Conservation (phyloP, 2,329 filamentous ascomycete species). For the Periconia sp. region DNA sequence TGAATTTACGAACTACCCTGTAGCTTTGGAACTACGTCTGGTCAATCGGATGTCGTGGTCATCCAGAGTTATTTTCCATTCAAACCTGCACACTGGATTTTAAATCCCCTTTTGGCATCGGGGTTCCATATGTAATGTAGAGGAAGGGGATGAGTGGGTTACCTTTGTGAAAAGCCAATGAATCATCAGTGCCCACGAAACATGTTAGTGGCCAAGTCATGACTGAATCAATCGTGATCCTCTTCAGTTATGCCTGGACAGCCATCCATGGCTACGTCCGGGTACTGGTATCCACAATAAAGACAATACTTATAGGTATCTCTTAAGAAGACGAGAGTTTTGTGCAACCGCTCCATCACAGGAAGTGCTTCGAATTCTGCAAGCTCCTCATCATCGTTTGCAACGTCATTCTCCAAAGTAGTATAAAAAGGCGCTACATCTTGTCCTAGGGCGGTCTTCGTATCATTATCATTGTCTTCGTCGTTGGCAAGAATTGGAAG, state of each 20-base stretch:
- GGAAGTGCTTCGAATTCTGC: constrained; percentile 75
- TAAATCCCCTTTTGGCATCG: no score
- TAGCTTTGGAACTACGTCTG: no score
- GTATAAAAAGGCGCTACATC: constrained; percentile 51
- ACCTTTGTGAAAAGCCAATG: neutral
- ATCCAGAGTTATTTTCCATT: no score
- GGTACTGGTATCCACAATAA: constrained; percentile 89
- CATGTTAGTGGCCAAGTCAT: neutral
- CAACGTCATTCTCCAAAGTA: constrained; percentile 66
- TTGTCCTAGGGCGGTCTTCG: constrained; percentile 68
- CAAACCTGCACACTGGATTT: no score
- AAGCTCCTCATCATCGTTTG: constrained; percentile 79
- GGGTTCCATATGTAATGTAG: neutral
- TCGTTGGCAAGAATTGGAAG: constrained; percentile 63
- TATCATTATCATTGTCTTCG: constrained; percentile 71
- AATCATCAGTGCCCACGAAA: neutral
- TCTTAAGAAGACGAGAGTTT: constrained; percentile 70
- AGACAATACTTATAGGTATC: constrained; percentile 82
- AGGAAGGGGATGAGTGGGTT: neutral
- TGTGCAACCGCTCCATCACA: constrained; percentile 65
- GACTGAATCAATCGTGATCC: constrained; percentile 64
- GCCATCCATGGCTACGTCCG: constrained; percentile 73
- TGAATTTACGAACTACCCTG: no score
- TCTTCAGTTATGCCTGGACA: constrained; percentile 89
- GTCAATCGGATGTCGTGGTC: no score